Conservation (phyloP, 1,139 yeast species). For the Geotrichum europaeum region DNA sequence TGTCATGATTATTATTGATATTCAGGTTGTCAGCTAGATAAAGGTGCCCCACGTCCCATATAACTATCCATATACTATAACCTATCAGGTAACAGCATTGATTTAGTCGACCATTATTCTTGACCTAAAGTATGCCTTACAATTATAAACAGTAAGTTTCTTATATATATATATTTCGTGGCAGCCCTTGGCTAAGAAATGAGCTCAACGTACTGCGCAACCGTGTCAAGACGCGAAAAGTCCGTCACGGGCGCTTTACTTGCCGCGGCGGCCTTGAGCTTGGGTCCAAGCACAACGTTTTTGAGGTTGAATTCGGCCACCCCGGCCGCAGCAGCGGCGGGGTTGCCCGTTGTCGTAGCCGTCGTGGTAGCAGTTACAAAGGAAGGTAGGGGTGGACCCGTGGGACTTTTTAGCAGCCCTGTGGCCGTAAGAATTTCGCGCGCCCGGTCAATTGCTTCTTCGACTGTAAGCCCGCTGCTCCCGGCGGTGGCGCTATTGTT, state of each 20-base stretch:
- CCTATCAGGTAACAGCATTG: no score
- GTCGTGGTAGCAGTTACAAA: background rate
- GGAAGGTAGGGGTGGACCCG: background rate
- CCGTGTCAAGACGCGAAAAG: conserved; percentile 2
- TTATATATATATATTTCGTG: no score
- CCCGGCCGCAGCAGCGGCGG: background rate
- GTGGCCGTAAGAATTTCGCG: background rate
- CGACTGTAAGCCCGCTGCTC: background rate
- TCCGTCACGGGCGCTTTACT: background rate
- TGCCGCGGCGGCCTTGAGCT: background rate
- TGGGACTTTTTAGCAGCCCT: background rate
- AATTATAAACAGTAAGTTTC: no score
- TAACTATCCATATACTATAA: no score
- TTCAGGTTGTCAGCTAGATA: no score
- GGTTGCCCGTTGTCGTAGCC: background rate
- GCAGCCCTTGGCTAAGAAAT: background rate
- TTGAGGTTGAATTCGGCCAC: background rate
- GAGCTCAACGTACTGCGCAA: conserved; percentile 3
- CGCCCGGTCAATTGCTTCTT: background rate
- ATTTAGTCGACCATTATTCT: no score
- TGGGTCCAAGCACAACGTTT: background rate
- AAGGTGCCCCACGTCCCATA: no score
- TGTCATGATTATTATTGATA: background rate
- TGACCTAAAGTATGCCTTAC: no score
- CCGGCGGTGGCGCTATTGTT: background rate